Evolutionary conservation across 768 basidiomycete genomes (phyloP).

Genomic region (Auricularia heimuer): DNA sequence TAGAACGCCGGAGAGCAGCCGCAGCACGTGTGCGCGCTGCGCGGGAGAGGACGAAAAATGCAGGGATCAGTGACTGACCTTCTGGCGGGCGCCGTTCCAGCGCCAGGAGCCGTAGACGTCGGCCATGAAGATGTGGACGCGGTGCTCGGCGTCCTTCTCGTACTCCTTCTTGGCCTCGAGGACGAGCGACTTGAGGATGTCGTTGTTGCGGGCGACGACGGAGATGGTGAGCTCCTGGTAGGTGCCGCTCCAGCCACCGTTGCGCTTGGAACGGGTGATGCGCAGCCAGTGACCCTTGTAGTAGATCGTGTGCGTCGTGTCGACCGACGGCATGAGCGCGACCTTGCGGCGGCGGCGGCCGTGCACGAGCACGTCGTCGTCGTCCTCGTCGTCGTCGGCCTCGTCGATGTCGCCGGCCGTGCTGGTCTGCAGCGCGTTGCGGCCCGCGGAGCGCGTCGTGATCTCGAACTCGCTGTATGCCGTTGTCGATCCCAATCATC

Average conservation of each 20-base stretch:
- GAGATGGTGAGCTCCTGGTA: conserved; percentile 56
- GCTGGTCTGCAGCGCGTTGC: conserved; percentile 52
- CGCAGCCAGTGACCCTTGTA: conserved; percentile 84
- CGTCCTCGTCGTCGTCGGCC: conserved; percentile 53
- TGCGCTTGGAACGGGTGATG: conserved; percentile 72
- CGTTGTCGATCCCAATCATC: background rate
- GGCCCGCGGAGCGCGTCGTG: conserved; percentile 63
- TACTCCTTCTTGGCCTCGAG: conserved; percentile 82
- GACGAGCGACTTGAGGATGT: conserved; percentile 78
- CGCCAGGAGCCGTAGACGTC: conserved; percentile 79
- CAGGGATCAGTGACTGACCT: conserved; percentile 17
- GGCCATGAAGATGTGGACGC: conserved; percentile 81
- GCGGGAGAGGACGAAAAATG: background rate
- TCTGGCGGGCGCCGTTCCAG: conserved; percentile 82
- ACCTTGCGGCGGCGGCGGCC: conserved; percentile 70
- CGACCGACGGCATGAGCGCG: conserved; percentile 68
- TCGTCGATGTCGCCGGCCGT: conserved; percentile 73
- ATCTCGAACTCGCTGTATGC: conserved; percentile 72
- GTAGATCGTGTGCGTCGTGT: conserved; percentile 83
- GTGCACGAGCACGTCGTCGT: conserved; percentile 43
- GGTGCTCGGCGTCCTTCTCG: conserved; percentile 84
- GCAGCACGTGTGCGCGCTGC: background rate
- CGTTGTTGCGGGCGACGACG: conserved; percentile 81
- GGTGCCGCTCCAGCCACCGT: conserved; percentile 58
- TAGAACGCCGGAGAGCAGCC: too few species aligned